A percentile compares a stretch with the other conserved stretches of the same genome.
Evolutionary conservation across 2,329 filamentous ascomycete genomes (phyloP).

Genomic region (Ophiostoma ips): DNA sequence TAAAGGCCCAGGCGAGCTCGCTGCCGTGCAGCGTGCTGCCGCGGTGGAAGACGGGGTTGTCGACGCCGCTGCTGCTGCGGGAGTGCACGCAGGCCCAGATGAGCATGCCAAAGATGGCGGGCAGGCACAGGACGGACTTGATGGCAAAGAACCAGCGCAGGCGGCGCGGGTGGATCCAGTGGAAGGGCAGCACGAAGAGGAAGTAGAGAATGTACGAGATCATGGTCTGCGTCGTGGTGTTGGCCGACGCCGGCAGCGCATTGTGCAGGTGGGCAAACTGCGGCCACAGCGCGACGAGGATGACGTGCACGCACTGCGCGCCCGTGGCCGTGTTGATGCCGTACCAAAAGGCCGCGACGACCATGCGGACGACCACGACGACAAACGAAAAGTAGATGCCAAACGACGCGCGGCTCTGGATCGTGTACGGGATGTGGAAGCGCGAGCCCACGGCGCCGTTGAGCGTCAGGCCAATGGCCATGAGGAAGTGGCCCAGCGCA

Average conservation of each 20-base stretch:
- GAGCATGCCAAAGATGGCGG: conserved; percentile 73
- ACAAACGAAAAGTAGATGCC: conserved; percentile 63
- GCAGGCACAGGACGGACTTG: conserved; percentile 73
- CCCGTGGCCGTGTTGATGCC: conserved; percentile 71
- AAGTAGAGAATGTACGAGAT: conserved; percentile 17
- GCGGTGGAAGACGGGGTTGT: conserved; percentile 73
- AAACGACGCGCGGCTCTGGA: conserved; percentile 32
- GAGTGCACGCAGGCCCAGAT: conserved; percentile 76
- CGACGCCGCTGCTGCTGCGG: conserved; percentile 36
- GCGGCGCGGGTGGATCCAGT: conserved; percentile 18
- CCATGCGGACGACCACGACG: conserved; percentile 21
- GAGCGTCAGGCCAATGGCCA: background rate
- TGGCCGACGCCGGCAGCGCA: conserved; percentile 24
- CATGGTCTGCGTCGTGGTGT: conserved; percentile 18
- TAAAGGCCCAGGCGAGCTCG: conserved; percentile 61
- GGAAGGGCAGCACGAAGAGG: conserved; percentile 17
- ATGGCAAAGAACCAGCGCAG: conserved; percentile 40
- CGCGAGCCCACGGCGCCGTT: background rate
- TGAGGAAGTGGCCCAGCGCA: background rate
- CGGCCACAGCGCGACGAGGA: conserved; percentile 69
- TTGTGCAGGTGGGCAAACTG: conserved; percentile 21
- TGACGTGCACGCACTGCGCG: conserved; percentile 70
- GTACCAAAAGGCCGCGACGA: conserved; percentile 25
- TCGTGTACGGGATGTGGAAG: background rate
- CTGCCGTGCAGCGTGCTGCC: conserved; percentile 8